phyloP scores from a whole-genome alignment of 495 filamentous ascomycete genomes.

The Neohortaea acidophila region DNA sequence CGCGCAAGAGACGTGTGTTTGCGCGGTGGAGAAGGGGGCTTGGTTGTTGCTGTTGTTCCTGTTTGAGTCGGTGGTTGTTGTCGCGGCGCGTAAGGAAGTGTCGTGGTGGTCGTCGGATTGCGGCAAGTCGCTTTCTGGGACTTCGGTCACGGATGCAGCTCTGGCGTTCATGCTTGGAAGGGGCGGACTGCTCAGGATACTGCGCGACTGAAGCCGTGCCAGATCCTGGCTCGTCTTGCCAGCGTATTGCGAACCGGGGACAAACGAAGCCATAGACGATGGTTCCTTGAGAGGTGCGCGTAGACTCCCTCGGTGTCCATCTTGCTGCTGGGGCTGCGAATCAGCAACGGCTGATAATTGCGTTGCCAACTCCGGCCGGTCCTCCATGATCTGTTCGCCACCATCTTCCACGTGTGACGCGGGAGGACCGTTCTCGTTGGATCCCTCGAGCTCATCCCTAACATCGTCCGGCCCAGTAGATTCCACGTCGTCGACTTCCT shows the following conservation, averaged over 20 bases:
- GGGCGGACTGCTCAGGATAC: slow-evolving; percentile 17
- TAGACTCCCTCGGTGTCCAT: not conserved
- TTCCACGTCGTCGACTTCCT: slow-evolving; percentile 3
- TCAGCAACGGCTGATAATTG: slow-evolving; percentile 23
- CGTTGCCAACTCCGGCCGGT: slow-evolving; percentile 5
- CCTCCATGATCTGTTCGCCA: not conserved
- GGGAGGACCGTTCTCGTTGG: not conserved
- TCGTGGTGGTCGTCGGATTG: not conserved
- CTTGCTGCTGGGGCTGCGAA: slow-evolving; percentile 20
- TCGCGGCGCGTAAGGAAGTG: not conserved
- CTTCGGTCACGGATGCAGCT: not conserved
- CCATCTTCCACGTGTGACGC: not conserved
- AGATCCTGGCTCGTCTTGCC: slow-evolving; percentile 16
- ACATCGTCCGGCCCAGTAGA: not conserved
- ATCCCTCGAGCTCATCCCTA: not conserved
- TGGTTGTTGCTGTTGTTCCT: slow-evolving; percentile 7
- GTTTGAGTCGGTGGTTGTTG: not conserved
- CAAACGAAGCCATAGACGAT: slow-evolving; percentile 7
- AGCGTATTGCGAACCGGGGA: slow-evolving; percentile 16
- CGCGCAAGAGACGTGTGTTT: slow-evolving; percentile 11
- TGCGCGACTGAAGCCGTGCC: not conserved
- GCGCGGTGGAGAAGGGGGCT: slow-evolving; percentile 16
- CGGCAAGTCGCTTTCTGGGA: slow-evolving; percentile 15
- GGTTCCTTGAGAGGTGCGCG: not conserved
- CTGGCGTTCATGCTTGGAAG: not conserved